Conservation (phyloP, 2,329 filamentous ascomycete genomes). For the Botrytis fabae region DNA sequence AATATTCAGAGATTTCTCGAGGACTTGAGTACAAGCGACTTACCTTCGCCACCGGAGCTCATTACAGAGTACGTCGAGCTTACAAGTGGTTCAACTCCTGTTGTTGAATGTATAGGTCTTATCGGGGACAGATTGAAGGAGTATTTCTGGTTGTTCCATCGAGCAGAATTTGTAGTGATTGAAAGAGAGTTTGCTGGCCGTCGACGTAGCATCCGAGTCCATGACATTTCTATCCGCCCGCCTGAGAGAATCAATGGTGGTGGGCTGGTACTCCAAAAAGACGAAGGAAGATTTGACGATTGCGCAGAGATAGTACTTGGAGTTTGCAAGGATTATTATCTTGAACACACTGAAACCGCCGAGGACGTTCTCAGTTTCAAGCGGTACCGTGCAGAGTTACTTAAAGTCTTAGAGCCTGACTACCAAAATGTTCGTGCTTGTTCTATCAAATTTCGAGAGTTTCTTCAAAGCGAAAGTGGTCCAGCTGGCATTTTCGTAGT, state of each 20-base stretch:
- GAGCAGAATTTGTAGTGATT: not conserved
- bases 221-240: not conserved
- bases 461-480: not conserved
- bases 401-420: not conserved
- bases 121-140: not conserved
- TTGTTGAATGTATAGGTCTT: not conserved
- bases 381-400: not conserved
- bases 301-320: not conserved
- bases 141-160: not conserved
- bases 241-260: not conserved
- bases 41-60: not conserved
- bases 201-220: not conserved
- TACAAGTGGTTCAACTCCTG: not conserved
- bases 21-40: not conserved
- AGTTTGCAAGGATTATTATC: not conserved
- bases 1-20: accelerated
- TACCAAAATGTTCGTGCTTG: not conserved
- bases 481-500: not conserved
- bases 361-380: not conserved
- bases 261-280: not conserved
- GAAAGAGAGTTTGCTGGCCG: not conserved
- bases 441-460: not conserved
- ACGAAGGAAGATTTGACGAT: not conserved
- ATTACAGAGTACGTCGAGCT: not conserved
- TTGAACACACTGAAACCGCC: not conserved